Conservation (phyloP, 192 early-diverging fungal species). For the Phlyctochytrium bullatum region DNA sequence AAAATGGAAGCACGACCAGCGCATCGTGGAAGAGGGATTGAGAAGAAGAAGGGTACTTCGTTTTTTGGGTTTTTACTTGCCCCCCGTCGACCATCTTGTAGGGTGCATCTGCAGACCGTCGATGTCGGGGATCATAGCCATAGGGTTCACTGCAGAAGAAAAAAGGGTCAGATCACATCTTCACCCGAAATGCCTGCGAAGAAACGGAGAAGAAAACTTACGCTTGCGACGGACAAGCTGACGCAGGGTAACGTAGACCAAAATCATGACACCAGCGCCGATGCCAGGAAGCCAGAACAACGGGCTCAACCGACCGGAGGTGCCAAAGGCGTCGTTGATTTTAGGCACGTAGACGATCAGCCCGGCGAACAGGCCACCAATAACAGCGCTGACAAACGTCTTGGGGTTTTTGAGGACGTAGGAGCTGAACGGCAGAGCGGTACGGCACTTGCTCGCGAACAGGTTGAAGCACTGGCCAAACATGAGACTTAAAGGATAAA, state of each 20-base stretch:
- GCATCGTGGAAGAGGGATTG: too few relatives aligned
- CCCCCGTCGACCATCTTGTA: constrained; percentile 49
- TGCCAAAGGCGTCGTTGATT: constrained; percentile 68
- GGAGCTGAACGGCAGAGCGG: constrained; percentile 66
- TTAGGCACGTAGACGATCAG: constrained; percentile 84
- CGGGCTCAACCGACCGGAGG: constrained; percentile 61
- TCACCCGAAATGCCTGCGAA: constrained; percentile 14
- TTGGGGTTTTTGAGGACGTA: constrained; percentile 54
- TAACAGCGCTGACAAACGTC: constrained; percentile 69
- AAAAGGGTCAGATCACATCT: background rate
- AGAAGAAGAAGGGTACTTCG: too few relatives aligned
- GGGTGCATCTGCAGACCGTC: constrained; percentile 83
- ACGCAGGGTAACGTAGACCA: constrained; percentile 71
- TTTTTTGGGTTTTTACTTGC: too few relatives aligned
- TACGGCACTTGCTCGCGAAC: constrained; percentile 84
- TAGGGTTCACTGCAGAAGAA: constrained; percentile 46
- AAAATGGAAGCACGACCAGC: too few relatives aligned
- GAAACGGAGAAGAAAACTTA: constrained; percentile 35
- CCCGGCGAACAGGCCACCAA: constrained; percentile 63
- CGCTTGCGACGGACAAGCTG: constrained; percentile 58
- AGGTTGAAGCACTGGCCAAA: constrained; percentile 92
- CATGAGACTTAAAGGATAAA: constrained; percentile 57
- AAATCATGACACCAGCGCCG: constrained; percentile 76
- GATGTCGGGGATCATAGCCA: constrained; percentile 71
- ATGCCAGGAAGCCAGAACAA: constrained; percentile 83